Conservation (phyloP, 2,329 filamentous ascomycete genomes). For the Epichloe gansuensis region DNA sequence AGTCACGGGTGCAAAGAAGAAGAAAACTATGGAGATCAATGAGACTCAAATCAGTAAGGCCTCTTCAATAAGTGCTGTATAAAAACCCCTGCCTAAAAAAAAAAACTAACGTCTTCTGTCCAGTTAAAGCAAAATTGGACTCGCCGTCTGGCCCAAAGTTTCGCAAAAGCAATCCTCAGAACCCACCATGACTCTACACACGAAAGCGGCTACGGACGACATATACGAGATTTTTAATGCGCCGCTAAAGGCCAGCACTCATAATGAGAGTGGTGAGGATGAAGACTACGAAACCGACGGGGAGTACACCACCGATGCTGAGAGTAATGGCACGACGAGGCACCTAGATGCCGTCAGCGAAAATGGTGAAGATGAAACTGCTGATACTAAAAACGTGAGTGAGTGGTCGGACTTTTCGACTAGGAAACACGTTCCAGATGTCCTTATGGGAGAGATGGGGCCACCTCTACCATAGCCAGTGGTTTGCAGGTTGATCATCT, state of each 20-base stretch:
- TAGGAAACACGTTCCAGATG: constrained; percentile 53
- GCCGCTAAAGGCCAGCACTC: constrained; percentile 33
- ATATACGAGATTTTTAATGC: constrained; percentile 97
- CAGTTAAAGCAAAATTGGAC: constrained; percentile 86
- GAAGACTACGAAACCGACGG: constrained; percentile 61
- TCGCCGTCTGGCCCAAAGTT: constrained; percentile 80
- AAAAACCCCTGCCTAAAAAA: too few relatives aligned
- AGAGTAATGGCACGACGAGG: constrained; percentile 70
- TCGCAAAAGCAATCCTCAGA: constrained; percentile 64
- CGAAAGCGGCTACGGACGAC: constrained; percentile 87
- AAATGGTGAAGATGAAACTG: constrained; percentile 34
- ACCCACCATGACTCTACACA: constrained; percentile 97
- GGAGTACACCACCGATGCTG: constrained; percentile 74
- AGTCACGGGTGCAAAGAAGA: constrained; percentile 46
- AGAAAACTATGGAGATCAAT: constrained; percentile 75
- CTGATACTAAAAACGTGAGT: constrained; percentile 53
- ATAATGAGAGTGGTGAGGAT: constrained; percentile 40
- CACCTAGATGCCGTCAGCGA: constrained; percentile 39
- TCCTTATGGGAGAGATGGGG: constrained; percentile 20
- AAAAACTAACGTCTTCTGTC: constrained; percentile 28
- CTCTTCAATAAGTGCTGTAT: not conserved
- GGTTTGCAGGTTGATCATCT: not conserved
- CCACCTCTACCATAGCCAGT: constrained; percentile 17
- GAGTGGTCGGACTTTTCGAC: constrained; percentile 85
- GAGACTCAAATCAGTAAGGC: constrained; percentile 82